These are phyloP conservation scores for Neofusicoccum sp. DNA, from an alignment of 2,329 filamentous ascomycete genomes.

Conservation along the genomic window DNA sequence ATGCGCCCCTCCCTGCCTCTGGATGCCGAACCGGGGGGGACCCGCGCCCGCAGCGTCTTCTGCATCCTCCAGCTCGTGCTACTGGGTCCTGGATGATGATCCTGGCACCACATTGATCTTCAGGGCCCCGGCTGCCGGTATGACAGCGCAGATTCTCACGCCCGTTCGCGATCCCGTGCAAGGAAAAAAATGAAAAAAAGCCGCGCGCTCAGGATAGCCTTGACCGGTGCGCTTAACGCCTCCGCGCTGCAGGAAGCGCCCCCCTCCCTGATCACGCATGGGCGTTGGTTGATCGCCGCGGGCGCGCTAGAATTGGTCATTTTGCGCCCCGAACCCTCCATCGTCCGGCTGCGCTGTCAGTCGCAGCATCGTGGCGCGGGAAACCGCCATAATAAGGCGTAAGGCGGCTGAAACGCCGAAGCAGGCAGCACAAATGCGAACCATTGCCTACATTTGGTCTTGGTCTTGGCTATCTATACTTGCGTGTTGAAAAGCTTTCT, in stretches of 20 bases:
- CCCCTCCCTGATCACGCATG: background rate
- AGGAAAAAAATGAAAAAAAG: too few relatives aligned
- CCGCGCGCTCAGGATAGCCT: background rate
- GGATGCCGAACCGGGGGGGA: background rate
- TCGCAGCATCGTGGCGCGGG: background rate
- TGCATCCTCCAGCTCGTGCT: background rate
- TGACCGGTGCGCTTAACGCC: background rate
- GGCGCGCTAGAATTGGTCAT: background rate
- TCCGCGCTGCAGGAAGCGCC: background rate
- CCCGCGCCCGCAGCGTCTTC: background rate
- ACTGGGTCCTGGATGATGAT: background rate
- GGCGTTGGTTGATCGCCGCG: background rate
- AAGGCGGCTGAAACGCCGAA: background rate
- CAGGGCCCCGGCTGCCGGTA: background rate
- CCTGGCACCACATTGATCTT: background rate
- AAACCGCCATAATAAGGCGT: background rate
- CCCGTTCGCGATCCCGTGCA: background rate
- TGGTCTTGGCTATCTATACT: background rate
- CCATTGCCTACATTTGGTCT: background rate
- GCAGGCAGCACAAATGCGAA: slow-evolving; percentile 1
- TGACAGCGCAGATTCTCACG: background rate
- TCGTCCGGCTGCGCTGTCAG: background rate
- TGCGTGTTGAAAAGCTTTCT: background rate
- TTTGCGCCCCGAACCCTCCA: background rate
- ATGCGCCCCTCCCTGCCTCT: background rate